Evolutionary conservation across 768 basidiomycete species (phyloP).

Genomic region (Mycena olivaceomarginata): DNA sequence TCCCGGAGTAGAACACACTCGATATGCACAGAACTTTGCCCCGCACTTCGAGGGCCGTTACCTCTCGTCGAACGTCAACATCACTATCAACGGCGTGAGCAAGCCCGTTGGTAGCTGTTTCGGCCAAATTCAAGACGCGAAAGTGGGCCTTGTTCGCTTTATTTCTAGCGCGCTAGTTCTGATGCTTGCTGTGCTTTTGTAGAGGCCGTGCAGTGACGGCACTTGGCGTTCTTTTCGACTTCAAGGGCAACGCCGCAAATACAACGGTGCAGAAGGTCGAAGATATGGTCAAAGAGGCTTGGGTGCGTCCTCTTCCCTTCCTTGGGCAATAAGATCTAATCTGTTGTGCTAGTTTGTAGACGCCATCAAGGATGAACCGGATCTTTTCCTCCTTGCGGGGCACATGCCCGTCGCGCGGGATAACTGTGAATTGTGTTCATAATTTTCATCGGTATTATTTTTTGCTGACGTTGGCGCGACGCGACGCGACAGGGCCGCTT

Average conservation of each 20-base stretch:
- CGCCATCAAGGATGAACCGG: conserved; percentile 88
- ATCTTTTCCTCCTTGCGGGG: conserved; percentile 86
- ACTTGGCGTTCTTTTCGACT: conserved; percentile 87
- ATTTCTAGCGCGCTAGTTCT: not conserved
- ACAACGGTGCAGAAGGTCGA: conserved; percentile 85
- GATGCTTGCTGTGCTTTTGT: conserved; percentile 12
- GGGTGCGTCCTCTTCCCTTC: conserved; percentile 65
- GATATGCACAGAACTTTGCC: conserved; percentile 37
- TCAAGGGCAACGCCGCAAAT: conserved; percentile 80
- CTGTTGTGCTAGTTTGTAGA: conserved; percentile 76
- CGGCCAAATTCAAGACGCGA: conserved; percentile 82
- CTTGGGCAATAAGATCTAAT: not conserved
- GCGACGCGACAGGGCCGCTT: conserved; percentile 74
- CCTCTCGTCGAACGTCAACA: conserved; percentile 90
- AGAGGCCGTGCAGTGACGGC: conserved; percentile 85
- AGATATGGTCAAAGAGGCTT: conserved; percentile 86
- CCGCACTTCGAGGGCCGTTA: conserved; percentile 37
- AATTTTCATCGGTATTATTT: conserved; percentile 5
- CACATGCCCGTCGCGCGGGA: conserved; percentile 90
- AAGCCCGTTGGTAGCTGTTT: conserved; percentile 70
- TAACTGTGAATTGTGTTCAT: conserved; percentile 67
- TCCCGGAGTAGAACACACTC: conserved; percentile 24
- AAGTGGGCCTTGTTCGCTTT: conserved; percentile 67
- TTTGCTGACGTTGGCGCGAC: not conserved
- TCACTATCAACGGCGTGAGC: conserved; percentile 74